Evolutionary conservation across 306 rosid genomes (phyloP), one percentile per base, ranked within the genome.

Genomic region (Amphicarpaea edgeworthii): DNA sequence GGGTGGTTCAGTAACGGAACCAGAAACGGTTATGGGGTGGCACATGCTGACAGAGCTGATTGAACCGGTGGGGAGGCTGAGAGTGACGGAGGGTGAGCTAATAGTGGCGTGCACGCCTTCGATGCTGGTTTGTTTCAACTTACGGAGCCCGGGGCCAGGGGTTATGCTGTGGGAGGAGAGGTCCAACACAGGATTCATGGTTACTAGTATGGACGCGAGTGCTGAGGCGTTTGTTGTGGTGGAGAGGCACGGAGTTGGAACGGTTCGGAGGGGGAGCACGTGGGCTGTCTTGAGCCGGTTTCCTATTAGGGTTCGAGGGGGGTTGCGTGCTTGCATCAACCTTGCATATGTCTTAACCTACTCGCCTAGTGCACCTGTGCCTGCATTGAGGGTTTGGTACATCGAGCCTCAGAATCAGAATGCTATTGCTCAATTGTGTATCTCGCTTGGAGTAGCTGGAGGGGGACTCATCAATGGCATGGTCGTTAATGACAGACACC

Each of bases 61-160:
- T 1, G 89, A 80, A 43, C 80, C 85, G 1, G 87, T 92, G 8
- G 98, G 97, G 0, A 88, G 99, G 2, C 26, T 96, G 14, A 82
- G 98, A 5, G 87, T 92, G 0, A 84, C 88, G 6, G 80, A 70
- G 14, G 59, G 8, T 0, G 92, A 83, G 3, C 30, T 78, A 2
- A 97, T 88, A 0, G 93, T 92, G 55, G 99, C 97, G 0, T 96
- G 99, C 85, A 96, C 98, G 5, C 12, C 68, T 11, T 23, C 85
- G 0, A 67, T 87, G 5, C 23, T 86, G 3, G 55, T 96, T 4
- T 86, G 91, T 6, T 85, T 96, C 4, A 87, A 83, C 12, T 2
- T 87, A 30, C 41, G 81, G 20, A 86, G 85, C 79, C 93, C 77
- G 0, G 94, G n/a, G n/a, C n/a, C n/a, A 40, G 43, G 8, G 68